These are phyloP conservation scores for Pseudogymnoascus sp. DNA, from an alignment of 2,329 filamentous ascomycete species.

Conservation along the genomic window DNA sequence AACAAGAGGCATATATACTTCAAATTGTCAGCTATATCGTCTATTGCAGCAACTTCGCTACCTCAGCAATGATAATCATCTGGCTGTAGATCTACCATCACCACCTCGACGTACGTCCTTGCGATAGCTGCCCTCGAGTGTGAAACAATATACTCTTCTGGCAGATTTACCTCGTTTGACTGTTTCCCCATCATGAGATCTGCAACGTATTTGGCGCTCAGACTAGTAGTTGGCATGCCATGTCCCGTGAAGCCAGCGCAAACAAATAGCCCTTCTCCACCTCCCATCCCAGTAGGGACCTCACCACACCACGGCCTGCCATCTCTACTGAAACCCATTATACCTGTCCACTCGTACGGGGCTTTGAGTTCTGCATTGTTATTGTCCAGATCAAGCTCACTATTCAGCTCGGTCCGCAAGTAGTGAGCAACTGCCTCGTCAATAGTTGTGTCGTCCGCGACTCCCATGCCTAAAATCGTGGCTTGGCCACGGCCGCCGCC, in stretches of 20 bases:
- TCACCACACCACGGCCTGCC: conserved; percentile 60
- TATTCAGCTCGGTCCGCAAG: conserved; percentile 23
- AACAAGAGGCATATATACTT: neutral
- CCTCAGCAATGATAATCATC: neutral
- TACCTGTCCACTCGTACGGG: conserved; percentile 58
- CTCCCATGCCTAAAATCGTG: conserved; percentile 43
- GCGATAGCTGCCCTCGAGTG: conserved; percentile 20
- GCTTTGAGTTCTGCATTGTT: conserved; percentile 38
- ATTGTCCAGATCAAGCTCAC: conserved; percentile 25
- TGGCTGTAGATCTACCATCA: conserved; percentile 22
- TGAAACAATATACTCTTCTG: conserved; percentile 31
- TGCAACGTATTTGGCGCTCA: conserved; percentile 56
- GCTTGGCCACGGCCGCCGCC: conserved; percentile 59
- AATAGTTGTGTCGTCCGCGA: conserved; percentile 50
- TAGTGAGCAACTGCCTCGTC: conserved; percentile 37
- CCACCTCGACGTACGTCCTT: conserved; percentile 22
- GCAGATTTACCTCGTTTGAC: conserved; percentile 36
- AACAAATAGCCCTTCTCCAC: conserved; percentile 50
- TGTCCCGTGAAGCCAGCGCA: conserved; percentile 63
- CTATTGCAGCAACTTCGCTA: neutral
- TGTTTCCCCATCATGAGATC: conserved; percentile 44
- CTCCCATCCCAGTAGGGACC: conserved; percentile 43
- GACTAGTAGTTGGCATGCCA: conserved; percentile 65
- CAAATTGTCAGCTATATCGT: neutral
- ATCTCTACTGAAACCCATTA: conserved; percentile 69